phyloP scores from a whole-genome alignment of 176 grass and related monocot genomes.

The Rhynchospora tenuis region DNA sequence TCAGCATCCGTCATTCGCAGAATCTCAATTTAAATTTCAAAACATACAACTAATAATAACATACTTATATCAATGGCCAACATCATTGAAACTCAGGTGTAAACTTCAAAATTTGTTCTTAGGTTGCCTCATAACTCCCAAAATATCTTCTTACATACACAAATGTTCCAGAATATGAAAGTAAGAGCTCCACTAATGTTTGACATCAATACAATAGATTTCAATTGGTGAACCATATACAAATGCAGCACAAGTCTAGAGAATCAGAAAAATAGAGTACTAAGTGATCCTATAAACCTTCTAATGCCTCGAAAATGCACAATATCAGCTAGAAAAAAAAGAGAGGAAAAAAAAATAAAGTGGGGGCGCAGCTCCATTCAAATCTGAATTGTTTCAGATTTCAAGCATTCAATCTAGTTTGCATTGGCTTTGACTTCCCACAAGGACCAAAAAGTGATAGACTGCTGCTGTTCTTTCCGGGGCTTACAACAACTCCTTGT shows the following conservation, averaged over 20 bases:
- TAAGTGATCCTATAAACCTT: background rate
- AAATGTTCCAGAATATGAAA: background rate
- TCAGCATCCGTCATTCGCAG: no score
- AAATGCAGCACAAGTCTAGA: conserved; percentile 9
- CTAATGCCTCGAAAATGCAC: conserved; percentile 22
- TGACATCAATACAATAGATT: background rate
- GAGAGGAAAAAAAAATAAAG: background rate
- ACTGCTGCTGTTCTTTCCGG: background rate
- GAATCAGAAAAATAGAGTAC: conserved; percentile 6
- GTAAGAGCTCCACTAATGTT: background rate
- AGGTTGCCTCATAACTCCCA: background rate
- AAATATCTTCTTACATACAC: background rate
- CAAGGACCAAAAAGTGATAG: conserved; percentile 33
- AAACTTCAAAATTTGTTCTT: conserved; percentile 7
- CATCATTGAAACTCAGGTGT: background rate
- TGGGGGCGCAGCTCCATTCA: background rate
- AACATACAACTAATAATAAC: background rate
- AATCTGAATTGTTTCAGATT: background rate
- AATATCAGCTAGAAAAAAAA: background rate
- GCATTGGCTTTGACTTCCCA: conserved; percentile 26
- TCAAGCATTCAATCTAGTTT: conserved; percentile 21
- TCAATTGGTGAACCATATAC: conserved; percentile 8
- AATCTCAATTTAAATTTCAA: background rate
- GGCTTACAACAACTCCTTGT: conserved; percentile 31
- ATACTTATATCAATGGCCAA: background rate